These are phyloP conservation scores for Oemleria cerasiformis DNA, from an alignment of 306 rosid species.

Conservation along the genomic window DNA sequence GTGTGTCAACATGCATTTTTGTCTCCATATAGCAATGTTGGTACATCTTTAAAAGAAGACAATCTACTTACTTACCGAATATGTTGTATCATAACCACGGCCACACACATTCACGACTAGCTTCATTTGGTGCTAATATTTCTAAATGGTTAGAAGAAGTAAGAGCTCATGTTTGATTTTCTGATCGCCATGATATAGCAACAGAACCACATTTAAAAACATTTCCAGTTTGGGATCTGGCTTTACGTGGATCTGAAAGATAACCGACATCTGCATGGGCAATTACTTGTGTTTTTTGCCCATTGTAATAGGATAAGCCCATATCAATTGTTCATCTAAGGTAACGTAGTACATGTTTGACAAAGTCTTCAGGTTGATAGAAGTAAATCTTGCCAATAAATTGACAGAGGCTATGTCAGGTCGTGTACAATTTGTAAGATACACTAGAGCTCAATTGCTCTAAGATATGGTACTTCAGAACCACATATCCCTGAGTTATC, in stretches of 20 bases:
- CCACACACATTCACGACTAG: too few relatives aligned
- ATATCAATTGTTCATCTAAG: background rate
- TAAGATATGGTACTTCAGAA: constrained; percentile 11
- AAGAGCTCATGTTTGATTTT: too few relatives aligned
- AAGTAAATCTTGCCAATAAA: constrained; percentile 8
- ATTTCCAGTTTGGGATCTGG: background rate
- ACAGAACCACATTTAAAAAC: background rate
- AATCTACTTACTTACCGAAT: too few relatives aligned
- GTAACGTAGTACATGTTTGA: background rate
- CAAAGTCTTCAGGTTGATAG: background rate
- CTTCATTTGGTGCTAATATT: too few relatives aligned
- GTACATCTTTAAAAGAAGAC: background rate
- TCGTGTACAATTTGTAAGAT: background rate
- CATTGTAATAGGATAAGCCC: background rate
- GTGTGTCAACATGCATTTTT: background rate
- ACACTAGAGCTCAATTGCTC: constrained; percentile 10
- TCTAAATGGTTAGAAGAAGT: too few relatives aligned
- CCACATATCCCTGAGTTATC: background rate
- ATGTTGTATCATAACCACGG: too few relatives aligned
- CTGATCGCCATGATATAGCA: too few relatives aligned
- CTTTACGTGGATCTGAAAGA: too few relatives aligned
- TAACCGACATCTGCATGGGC: background rate
- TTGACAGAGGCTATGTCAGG: background rate
- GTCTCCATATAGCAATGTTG: background rate
- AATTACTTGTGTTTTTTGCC: background rate